Percentiles rank a stretch among this genome's conserved stretches.
phyloP scores from a whole-genome alignment of 441 rosid genomes.

The Pelargonium myrrhifolium region DNA sequence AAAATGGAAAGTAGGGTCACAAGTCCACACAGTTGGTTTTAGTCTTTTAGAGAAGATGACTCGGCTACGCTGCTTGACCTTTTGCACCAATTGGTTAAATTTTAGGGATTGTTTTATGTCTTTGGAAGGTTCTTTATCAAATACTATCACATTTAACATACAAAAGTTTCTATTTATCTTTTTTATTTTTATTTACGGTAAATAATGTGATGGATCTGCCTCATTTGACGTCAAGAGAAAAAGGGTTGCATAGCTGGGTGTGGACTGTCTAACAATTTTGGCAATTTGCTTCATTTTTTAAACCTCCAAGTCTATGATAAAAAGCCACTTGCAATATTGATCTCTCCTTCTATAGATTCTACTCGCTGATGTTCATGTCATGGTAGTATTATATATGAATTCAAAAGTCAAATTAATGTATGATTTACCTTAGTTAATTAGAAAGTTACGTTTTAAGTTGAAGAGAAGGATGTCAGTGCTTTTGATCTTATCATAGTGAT shows the following conservation, averaged over 20 bases:
- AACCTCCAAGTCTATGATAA: neutral
- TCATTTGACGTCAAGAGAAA: neutral
- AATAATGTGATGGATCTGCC: neutral
- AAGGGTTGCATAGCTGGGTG: neutral
- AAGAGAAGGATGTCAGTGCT: too few species aligned
- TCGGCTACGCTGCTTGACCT: conserved; percentile 27
- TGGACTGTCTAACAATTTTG: neutral
- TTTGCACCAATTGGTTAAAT: neutral
- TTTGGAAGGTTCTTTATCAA: neutral
- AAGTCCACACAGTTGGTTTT: conserved; percentile 33
- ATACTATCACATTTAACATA: neutral
- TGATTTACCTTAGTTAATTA: too few species aligned
- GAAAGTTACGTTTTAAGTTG: too few species aligned
- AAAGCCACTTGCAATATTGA: neutral
- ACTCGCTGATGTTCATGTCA: too few species aligned
- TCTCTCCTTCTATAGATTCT: too few species aligned
- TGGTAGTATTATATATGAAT: too few species aligned
- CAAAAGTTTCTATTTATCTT: too few species aligned
- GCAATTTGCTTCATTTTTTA: neutral
- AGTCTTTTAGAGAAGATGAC: too few species aligned
- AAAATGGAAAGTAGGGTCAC: too few species aligned
- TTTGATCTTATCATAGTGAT: too few species aligned
- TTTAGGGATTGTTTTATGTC: too few species aligned
- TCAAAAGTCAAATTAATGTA: too few species aligned
- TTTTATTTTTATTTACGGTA: neutral